A percentile compares a stretch with the other conserved stretches of the same genome.
These are phyloP conservation scores for Paramarasmius palmivorus DNA, from an alignment of 1,284 basidiomycete genomes.

Conservation along the genomic window DNA sequence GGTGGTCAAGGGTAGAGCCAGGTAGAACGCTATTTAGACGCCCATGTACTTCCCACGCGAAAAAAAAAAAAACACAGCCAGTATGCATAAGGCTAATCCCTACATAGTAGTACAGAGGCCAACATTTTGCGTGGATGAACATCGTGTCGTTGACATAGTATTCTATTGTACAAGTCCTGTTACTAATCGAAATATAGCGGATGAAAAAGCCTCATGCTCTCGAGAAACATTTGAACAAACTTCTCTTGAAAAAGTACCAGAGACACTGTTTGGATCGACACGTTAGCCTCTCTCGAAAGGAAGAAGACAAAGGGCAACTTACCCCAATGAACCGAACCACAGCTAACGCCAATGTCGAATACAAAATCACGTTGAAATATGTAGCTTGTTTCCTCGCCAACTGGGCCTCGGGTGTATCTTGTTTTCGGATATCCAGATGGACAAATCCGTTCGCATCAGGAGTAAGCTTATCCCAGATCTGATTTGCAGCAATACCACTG, in stretches of 20 bases:
- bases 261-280: conserved; percentile 43
- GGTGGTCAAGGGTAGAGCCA: too few relatives aligned
- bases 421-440: conserved; percentile 27
- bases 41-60: too few relatives aligned
- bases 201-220: conserved; percentile 42
- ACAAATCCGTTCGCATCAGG: conserved; percentile 28
- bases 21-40: too few relatives aligned
- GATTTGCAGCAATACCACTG: conserved; percentile 51
- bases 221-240: conserved; percentile 64
- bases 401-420: conserved; percentile 36
- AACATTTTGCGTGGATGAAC: too few relatives aligned
- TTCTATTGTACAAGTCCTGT: too few relatives aligned
- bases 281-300: background rate
- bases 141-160: too few relatives aligned
- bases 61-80: too few relatives aligned
- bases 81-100: too few relatives aligned
- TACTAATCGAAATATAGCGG: too few relatives aligned
- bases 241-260: conserved; percentile 63
- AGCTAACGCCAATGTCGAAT: conserved; percentile 76
- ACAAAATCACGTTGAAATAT: conserved; percentile 78
- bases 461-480: conserved; percentile 32
- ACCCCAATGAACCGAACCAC: conserved; percentile 73
- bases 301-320: conserved; percentile 28
- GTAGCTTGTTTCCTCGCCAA: conserved; percentile 57
- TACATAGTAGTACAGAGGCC: too few relatives aligned